Evolutionary conservation across 495 filamentous ascomycete species (phyloP), one percentile per base, ranked within the genome.

Genomic region (Aspergillus bridgeri): DNA sequence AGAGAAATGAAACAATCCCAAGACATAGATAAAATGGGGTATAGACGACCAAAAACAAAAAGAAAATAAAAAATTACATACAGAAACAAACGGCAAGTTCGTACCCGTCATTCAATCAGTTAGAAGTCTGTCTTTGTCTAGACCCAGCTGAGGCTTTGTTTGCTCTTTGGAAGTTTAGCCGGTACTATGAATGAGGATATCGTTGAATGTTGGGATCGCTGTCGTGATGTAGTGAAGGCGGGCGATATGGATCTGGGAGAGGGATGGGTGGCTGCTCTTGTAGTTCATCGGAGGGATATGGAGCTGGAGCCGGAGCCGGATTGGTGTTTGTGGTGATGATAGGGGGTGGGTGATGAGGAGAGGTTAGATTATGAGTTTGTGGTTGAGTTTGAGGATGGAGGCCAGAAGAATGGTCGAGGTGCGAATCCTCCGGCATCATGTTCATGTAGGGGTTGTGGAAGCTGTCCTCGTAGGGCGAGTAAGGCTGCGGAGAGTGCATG

Each of bases 241-340:
- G 68, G 48, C 66, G 64, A 49, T 72, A 73, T 2, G 66, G 54
- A 23, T 75, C 72, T 8, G 70, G 69, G 33, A 76, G 61, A 44
- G 74, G 72, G 29, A 76, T 74, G 7, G 74, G 74, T 0, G 61
- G 61, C 24, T 72, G 68, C 51, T 74, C 68, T 48, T 67, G 61
- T 21, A 67, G 62, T 1, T 46, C 38, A 17, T 50, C 51, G 7
- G 59, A 59, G 25, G 56, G 58, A 18, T 60, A 55, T 21, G 57
- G 58, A 19, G 42, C 42, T 15, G 43, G 24, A 38, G 46, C 38
- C 18, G 57, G 58, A 19, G 42, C 42, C 13, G 43, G 24, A 38
- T 49, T 45, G 23, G 29, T 22, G 24, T 38, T 51, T 9, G 53
- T 21, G 8, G 42, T 42, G 44, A 47, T 46, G 8, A 3, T 15